Evolutionary conservation across 1,284 basidiomycete species (phyloP).

Genomic region (Paramarasmius palmivorus): DNA sequence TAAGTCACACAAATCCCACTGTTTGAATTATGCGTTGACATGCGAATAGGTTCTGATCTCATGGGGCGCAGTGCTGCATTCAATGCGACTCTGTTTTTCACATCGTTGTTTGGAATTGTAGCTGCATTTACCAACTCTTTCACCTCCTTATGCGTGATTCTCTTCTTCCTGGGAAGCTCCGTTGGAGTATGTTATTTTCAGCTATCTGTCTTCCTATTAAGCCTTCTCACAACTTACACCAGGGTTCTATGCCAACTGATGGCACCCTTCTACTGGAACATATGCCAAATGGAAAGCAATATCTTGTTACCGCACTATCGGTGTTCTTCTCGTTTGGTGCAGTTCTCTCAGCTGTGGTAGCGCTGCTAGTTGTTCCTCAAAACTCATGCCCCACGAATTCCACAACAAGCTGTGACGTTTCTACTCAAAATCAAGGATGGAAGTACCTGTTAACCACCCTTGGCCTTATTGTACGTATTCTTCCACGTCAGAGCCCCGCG

Average conservation of each 20-base stretch:
- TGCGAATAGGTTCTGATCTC: conserved; percentile 63
- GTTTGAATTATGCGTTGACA: conserved; percentile 2
- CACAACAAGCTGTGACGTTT: conserved; percentile 57
- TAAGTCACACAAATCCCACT: conserved; percentile 32
- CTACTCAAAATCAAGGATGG: conserved; percentile 82
- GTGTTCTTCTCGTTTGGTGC: conserved; percentile 94
- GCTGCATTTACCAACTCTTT: conserved; percentile 82
- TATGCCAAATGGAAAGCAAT: conserved; percentile 88
- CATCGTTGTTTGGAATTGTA: conserved; percentile 85
- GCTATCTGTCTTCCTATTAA: not conserved
- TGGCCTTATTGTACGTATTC: conserved; percentile 71
- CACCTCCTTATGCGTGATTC: conserved; percentile 66
- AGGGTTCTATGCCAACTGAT: conserved; percentile 97
- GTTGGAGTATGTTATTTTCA: conserved; percentile 65
- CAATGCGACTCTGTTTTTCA: conserved; percentile 90
- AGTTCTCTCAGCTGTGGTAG: conserved; percentile 80
- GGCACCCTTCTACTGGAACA: conserved; percentile 94
- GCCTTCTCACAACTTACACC: conserved; percentile 8
- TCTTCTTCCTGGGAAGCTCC: conserved; percentile 90
- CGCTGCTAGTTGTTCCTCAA: conserved; percentile 74
- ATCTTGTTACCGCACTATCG: conserved; percentile 92
- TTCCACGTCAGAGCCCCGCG: conserved; percentile 31
- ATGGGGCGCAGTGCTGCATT: conserved; percentile 88
- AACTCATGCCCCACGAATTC: conserved; percentile 64
- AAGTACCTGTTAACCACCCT: conserved; percentile 76